Evolutionary conservation across 176 grass and related monocot species (phyloP).

Genomic region (Eleusine indica): DNA sequence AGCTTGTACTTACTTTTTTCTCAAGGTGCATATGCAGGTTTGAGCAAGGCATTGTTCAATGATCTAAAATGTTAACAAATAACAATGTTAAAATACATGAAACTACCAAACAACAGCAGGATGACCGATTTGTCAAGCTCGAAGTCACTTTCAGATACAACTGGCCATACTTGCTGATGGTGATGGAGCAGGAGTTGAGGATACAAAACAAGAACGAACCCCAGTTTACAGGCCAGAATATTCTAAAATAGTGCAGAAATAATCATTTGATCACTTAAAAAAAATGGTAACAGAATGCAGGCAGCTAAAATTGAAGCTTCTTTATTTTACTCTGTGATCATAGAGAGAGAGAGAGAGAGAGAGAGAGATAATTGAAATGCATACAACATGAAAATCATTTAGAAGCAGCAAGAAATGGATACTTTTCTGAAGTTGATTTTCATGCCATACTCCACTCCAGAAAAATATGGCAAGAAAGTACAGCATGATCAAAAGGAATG

Average conservation of each 20-base stretch:
- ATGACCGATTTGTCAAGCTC: neutral
- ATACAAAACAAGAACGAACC: slow-evolving; percentile 6
- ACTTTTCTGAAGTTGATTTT: neutral
- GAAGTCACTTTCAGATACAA: slow-evolving; percentile 16
- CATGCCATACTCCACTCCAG: neutral
- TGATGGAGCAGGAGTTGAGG: slow-evolving; percentile 13
- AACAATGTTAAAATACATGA: neutral
- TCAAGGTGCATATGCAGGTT: slow-evolving; percentile 38
- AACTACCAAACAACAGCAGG: neutral
- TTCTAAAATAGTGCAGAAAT: neutral
- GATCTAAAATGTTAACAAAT: slow-evolving; percentile 1
- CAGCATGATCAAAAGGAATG: no score
- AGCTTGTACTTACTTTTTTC: slow-evolving; percentile 41
- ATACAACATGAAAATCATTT: neutral
- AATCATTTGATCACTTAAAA: neutral
- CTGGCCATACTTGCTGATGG: slow-evolving; percentile 1
- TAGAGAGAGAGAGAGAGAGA: neutral
- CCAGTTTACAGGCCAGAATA: neutral
- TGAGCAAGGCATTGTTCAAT: slow-evolving; percentile 29
- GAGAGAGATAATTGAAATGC: slow-evolving; percentile 12
- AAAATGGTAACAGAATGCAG: neutral
- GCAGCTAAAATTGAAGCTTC: slow-evolving; percentile 1
- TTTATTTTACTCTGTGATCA: neutral
- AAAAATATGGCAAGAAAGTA: no score
- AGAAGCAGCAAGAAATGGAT: neutral